A percentile compares a stretch with the other conserved stretches of the same genome.
Conservation (phyloP, 2,329 filamentous ascomycete genomes). For the Phaeosphaeria sp. region DNA sequence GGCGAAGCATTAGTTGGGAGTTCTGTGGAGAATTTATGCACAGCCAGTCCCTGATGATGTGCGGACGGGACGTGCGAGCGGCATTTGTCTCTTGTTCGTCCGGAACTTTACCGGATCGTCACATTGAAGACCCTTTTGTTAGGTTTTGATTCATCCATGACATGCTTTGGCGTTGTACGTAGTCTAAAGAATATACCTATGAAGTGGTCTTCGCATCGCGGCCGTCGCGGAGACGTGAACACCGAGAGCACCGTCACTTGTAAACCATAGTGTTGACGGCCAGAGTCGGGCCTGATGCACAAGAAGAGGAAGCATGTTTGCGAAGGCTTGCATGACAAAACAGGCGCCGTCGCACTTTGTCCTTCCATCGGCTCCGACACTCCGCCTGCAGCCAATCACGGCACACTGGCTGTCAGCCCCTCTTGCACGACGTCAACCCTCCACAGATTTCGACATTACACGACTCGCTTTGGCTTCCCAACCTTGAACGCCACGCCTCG, state of each 20-base stretch:
- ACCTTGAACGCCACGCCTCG: conserved; percentile 6
- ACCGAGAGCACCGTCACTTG: background rate
- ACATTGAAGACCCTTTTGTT: background rate
- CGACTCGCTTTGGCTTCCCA: conserved; percentile 10
- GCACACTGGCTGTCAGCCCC: conserved; percentile 3
- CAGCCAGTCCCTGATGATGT: background rate
- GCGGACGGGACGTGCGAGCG: background rate
- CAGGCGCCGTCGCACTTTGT: background rate
- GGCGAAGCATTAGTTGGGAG: background rate
- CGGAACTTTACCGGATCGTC: background rate
- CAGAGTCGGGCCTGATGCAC: background rate
- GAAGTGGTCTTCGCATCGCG: background rate
- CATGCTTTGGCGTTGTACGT: background rate
- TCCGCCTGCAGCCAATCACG: conserved; percentile 11
- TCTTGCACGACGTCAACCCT: conserved; percentile 5
- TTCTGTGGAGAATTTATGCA: conserved; percentile 1
- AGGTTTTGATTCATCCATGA: background rate
- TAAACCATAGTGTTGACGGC: background rate
- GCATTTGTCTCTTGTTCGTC: background rate
- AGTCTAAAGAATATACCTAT: background rate
- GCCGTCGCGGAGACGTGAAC: background rate
- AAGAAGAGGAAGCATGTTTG: background rate
- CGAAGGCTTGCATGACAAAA: background rate
- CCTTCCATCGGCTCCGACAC: conserved; percentile 1
- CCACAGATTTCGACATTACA: background rate